Percentiles rank a stretch among this genome's conserved stretches.
Evolutionary conservation across 768 basidiomycete species (phyloP).

Genomic region (Panellus pusillus): DNA sequence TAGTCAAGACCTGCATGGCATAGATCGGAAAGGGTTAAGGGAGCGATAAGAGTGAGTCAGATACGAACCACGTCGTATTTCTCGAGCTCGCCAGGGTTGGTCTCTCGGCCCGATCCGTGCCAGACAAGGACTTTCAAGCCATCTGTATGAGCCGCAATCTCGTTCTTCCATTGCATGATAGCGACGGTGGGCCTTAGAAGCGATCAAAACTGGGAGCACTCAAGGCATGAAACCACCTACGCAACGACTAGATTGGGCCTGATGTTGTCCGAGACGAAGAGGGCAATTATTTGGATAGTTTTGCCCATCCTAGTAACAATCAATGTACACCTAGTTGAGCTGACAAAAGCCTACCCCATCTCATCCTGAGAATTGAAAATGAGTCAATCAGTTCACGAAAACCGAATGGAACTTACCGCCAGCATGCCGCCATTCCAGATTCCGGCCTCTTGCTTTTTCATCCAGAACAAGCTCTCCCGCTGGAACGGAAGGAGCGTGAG

Average conservation of each 20-base stretch:
- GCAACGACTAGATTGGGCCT: conserved; percentile 93
- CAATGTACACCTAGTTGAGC: background rate
- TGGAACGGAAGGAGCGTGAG: conserved; percentile 92
- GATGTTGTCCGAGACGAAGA: conserved; percentile 74
- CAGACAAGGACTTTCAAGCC: conserved; percentile 87
- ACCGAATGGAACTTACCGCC: conserved; percentile 54
- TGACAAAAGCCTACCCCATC: conserved; percentile 68
- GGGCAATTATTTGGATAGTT: conserved; percentile 94
- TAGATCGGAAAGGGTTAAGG: background rate
- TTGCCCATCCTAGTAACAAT: conserved; percentile 71
- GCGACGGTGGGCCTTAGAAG: conserved; percentile 50
- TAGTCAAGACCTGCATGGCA: conserved; percentile 65
- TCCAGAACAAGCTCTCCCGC: conserved; percentile 92
- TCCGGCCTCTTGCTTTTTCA: conserved; percentile 88
- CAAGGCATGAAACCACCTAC: conserved; percentile 54
- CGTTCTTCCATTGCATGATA: conserved; percentile 88
- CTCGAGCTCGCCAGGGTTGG: conserved; percentile 64
- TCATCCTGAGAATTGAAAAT: conserved; percentile 58
- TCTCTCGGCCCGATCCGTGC: conserved; percentile 81
- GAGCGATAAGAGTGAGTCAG: background rate
- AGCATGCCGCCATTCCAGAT: conserved; percentile 91
- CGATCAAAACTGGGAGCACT: conserved; percentile 44
- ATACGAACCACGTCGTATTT: conserved; percentile 82
- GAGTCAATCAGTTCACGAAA: background rate
- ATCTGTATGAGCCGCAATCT: conserved; percentile 83